phyloP scores from a whole-genome alignment of 179 eudicot species.

The Silene coronaria region DNA sequence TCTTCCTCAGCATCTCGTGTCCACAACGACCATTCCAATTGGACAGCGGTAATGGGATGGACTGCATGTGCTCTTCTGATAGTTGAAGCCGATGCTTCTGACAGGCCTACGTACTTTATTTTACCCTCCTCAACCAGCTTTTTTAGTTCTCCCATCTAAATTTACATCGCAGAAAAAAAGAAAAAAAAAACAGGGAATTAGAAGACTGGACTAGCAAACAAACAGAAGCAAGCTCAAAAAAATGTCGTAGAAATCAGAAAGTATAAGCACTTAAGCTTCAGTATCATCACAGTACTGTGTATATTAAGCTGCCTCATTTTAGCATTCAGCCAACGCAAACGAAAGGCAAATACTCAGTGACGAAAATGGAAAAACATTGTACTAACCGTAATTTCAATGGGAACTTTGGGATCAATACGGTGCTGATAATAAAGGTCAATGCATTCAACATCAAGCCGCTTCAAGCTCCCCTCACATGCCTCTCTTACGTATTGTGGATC shows the following conservation, averaged over 20 bases:
- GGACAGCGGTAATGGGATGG: slow-evolving; percentile 45
- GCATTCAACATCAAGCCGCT: slow-evolving; percentile 40
- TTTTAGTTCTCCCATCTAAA: slow-evolving; percentile 35
- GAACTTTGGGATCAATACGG: slow-evolving; percentile 33
- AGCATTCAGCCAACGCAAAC: not conserved
- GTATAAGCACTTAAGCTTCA: no score
- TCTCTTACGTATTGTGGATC: slow-evolving; percentile 42
- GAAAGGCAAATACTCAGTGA: not conserved
- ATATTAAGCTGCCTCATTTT: no score
- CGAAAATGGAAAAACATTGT: not conserved
- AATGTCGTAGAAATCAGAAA: no score
- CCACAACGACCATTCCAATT: slow-evolving; percentile 65
- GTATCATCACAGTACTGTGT: no score
- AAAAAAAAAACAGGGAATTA: not conserved
- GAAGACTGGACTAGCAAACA: not conserved
- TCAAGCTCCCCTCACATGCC: slow-evolving; percentile 48
- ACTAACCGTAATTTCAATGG: slow-evolving; percentile 46
- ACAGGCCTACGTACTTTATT: slow-evolving; percentile 39
- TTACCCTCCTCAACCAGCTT: slow-evolving; percentile 46
- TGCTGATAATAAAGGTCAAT: slow-evolving; percentile 50
- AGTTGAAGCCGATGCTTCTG: slow-evolving; percentile 44
- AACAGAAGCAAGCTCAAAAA: not conserved
- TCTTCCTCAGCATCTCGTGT: slow-evolving; percentile 49
- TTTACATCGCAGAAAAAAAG: not conserved
- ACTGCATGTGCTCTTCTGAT: slow-evolving; percentile 45